These are phyloP conservation scores for Achaetomium macrosporum DNA, from an alignment of 2,329 filamentous ascomycete species.

Conservation along the genomic window DNA sequence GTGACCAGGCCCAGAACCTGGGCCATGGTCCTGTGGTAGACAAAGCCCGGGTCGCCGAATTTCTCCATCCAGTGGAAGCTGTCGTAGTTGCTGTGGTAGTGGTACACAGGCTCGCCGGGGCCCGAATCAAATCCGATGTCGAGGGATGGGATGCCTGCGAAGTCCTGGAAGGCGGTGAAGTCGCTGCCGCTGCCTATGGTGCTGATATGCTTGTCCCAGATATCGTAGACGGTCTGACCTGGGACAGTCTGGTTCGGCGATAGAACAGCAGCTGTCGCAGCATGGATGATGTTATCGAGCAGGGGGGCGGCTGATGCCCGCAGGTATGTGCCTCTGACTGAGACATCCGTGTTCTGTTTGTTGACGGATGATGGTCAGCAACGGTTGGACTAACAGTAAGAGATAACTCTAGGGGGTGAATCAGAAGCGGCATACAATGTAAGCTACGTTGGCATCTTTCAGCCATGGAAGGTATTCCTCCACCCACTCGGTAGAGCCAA, in stretches of 20 bases:
- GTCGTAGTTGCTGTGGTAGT: conserved; percentile 91
- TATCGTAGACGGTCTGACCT: conserved; percentile 64
- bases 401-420: no score
- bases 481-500: conserved; percentile 90
- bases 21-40: conserved; percentile 61
- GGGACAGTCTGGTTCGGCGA: conserved; percentile 68
- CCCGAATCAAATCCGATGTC: conserved; percentile 54
- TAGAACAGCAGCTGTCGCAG: conserved; percentile 56
- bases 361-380: conserved; percentile 2
- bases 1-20: conserved; percentile 59
- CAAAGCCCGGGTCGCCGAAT: conserved; percentile 65
- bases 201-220: conserved; percentile 56
- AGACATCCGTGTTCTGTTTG: conserved; percentile 67
- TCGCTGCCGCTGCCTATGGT: conserved; percentile 70
- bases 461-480: conserved; percentile 86
- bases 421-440: conserved; percentile 44
- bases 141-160: conserved; percentile 59
- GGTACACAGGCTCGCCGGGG: conserved; percentile 53
- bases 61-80: conserved; percentile 83
- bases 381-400: no score
- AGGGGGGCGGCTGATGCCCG: conserved; percentile 63
- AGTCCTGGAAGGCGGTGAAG: conserved; percentile 70
- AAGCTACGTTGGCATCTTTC: conserved; percentile 64
- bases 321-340: conserved; percentile 60
- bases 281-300: conserved; percentile 65